Percentiles rank a stretch among this genome's conserved stretches.
Conservation (phyloP, 495 filamentous ascomycete species). For the Xylaria castorea region DNA sequence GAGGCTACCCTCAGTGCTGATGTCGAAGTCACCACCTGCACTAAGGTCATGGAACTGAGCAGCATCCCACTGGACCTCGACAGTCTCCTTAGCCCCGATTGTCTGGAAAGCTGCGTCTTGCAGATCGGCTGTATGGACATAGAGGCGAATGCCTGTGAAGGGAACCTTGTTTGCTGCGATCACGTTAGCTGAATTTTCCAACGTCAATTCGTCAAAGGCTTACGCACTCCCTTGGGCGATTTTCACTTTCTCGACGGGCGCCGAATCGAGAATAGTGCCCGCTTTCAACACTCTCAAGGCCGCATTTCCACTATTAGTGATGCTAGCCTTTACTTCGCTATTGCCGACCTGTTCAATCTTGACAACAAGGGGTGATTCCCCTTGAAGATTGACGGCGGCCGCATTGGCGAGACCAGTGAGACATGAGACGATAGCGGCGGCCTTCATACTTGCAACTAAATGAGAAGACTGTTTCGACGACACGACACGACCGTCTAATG, state of each 20-base stretch:
- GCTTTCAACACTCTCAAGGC: constrained; percentile 2
- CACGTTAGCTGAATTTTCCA: background rate
- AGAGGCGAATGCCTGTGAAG: constrained; percentile 8
- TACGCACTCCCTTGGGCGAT: constrained; percentile 1
- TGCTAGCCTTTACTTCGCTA: constrained; percentile 7
- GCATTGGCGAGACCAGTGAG: constrained; percentile 1
- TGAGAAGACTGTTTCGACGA: background rate
- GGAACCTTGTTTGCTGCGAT: background rate
- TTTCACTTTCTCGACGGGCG: constrained; percentile 17
- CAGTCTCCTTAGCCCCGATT: constrained; percentile 9
- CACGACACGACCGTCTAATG: background rate
- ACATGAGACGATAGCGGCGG: constrained; percentile 1
- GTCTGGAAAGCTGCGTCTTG: constrained; percentile 7
- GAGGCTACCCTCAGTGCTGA: constrained; percentile 8
- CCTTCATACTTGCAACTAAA: background rate
- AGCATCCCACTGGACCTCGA: constrained; percentile 10
- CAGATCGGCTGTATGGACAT: background rate
- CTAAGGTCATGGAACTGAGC: constrained; percentile 9
- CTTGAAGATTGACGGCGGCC: constrained; percentile 1
- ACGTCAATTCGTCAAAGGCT: background rate
- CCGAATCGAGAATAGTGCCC: constrained; percentile 13
- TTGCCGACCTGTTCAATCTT: constrained; percentile 14
- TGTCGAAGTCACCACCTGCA: constrained; percentile 5
- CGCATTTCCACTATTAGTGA: background rate
- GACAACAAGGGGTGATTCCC: constrained; percentile 16